Conservation (phyloP, 208 protist species). For the Leptomonas seymouri region DNA sequence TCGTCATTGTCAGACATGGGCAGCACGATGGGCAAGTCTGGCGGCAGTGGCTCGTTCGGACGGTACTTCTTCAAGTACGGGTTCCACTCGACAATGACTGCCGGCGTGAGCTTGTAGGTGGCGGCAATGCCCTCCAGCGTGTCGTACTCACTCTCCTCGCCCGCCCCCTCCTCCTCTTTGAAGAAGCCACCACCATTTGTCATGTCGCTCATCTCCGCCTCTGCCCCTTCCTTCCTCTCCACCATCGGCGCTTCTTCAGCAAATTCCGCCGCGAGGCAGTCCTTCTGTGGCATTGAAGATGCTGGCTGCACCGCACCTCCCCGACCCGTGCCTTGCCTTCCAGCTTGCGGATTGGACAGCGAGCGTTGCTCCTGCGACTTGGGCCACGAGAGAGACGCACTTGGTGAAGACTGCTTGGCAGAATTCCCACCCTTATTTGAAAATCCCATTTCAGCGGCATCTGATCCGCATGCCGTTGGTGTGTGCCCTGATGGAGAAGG, state of each 20-base stretch:
- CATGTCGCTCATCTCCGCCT: conserved; percentile 15
- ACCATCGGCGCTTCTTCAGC: not conserved
- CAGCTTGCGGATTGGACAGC: too few relatives aligned
- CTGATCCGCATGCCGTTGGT: not conserved
- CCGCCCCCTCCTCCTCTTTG: too few relatives aligned
- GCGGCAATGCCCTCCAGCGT: conserved; percentile 66
- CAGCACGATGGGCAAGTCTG: conserved; percentile 73
- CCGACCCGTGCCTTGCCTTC: too few relatives aligned
- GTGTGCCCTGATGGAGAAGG: not conserved
- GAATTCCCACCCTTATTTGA: not conserved
- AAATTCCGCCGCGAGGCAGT: too few relatives aligned
- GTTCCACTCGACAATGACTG: conserved; percentile 66
- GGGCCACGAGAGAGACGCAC: not conserved
- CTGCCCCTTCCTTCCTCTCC: not conserved
- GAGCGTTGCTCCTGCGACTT: too few relatives aligned
- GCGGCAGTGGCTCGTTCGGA: conserved; percentile 61
- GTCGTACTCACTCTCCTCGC: conserved; percentile 56
- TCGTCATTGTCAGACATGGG: conserved; percentile 42
- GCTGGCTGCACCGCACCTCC: too few relatives aligned
- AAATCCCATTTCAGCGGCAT: not conserved
- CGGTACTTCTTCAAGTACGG: conserved; percentile 61
- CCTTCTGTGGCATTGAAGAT: too few relatives aligned
- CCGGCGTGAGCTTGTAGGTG: conserved; percentile 50
- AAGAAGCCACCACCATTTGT: too few relatives aligned
- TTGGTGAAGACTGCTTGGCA: not conserved